These are phyloP conservation scores for Colletotrichum filicis DNA, from an alignment of 2,329 filamentous ascomycete genomes.

Conservation along the genomic window DNA sequence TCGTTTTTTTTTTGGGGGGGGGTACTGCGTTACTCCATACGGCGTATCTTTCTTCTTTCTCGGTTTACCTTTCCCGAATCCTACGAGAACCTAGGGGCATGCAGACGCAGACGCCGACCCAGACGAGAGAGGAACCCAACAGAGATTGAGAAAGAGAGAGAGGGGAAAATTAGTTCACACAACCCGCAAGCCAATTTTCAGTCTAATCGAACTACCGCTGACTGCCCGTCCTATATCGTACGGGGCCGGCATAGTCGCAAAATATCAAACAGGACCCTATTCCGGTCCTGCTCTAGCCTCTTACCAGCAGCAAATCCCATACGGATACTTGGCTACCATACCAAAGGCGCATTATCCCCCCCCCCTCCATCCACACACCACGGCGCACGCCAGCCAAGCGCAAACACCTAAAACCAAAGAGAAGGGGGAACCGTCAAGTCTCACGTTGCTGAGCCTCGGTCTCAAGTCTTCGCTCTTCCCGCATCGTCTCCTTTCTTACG, in stretches of 20 bases:
- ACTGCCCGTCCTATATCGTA: not conserved
- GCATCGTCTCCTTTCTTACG: not conserved
- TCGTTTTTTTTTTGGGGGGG: no score
- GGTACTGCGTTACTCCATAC: no score
- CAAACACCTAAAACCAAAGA: not conserved
- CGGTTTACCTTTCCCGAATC: not conserved
- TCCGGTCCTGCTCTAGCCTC: conserved; percentile 2
- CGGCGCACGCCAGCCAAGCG: not conserved
- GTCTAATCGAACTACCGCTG: not conserved
- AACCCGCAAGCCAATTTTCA: not conserved
- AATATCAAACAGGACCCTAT: not conserved
- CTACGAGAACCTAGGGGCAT: not conserved
- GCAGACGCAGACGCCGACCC: not conserved
- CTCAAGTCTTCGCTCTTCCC: not conserved
- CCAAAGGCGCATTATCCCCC: not conserved
- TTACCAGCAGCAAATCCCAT: not conserved
- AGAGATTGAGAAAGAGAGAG: not conserved
- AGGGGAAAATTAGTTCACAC: not conserved
- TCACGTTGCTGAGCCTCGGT: not conserved
- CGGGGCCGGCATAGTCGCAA: not conserved
- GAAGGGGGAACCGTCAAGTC: not conserved
- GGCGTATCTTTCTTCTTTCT: not conserved
- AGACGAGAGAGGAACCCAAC: no score
- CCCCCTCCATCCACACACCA: not conserved
- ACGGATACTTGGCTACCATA: not conserved